A percentile compares a stretch with the other conserved stretches of the same genome.
Conservation (phyloP, 176 grass and related monocot species). For the Phragmites australis region DNA sequence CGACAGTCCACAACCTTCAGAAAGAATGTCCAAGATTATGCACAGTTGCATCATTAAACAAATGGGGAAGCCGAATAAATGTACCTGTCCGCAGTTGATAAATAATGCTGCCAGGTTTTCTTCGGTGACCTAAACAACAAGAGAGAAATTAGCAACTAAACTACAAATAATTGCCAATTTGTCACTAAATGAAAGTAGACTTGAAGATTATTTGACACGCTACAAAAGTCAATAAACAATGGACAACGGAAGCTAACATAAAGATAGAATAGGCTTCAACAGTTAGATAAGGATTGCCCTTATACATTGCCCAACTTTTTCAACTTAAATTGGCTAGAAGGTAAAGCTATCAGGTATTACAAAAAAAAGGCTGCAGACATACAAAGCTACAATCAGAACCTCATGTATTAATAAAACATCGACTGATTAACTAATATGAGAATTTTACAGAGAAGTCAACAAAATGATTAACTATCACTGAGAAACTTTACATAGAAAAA, state of each 20-base stretch:
- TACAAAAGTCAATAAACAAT: neutral
- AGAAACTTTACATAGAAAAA: neutral
- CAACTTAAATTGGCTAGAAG: neutral
- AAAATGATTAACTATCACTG: neutral
- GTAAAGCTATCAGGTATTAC: neutral
- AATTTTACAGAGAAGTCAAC: neutral
- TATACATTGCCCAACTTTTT: neutral
- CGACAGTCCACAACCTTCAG: constrained; percentile 96
- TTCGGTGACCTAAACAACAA: constrained; percentile 81
- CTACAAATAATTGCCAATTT: constrained; percentile 4
- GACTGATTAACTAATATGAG: neutral
- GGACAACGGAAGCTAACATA: constrained; percentile 17
- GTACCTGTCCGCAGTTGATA: constrained; percentile 88
- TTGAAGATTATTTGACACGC: neutral
- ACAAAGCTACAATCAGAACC: neutral
- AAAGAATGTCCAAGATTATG: constrained; percentile 18
- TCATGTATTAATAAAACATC: neutral
- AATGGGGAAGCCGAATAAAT: constrained; percentile 17
- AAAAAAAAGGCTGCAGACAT: neutral
- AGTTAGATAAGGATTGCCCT: neutral
- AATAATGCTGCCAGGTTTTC: constrained; percentile 94
- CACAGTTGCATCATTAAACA: constrained; percentile 3
- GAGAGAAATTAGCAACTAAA: constrained; percentile 23
- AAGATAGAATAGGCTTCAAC: neutral
- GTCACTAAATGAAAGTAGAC: neutral